phyloP scores from a whole-genome alignment of 2,329 filamentous ascomycete genomes.

The Capronia epimyces region DNA sequence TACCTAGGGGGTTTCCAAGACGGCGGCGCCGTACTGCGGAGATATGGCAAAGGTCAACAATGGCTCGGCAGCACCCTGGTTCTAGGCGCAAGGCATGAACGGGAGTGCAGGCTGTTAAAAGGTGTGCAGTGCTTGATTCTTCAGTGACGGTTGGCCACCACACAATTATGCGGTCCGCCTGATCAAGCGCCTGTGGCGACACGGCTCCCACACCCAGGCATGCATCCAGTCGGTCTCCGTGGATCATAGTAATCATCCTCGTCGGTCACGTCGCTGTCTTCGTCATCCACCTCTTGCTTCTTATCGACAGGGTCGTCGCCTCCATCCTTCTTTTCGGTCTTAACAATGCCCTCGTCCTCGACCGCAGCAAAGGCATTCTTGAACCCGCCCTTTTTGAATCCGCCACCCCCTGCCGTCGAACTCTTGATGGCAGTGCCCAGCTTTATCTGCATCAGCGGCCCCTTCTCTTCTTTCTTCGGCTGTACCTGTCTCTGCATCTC shows the following conservation, averaged over 20 bases:
- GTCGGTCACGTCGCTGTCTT: constrained; percentile 63
- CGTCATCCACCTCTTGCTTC: constrained; percentile 41
- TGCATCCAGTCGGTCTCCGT: constrained; percentile 48
- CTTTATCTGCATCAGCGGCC: constrained; percentile 38
- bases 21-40: too few species aligned
- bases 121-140: too few species aligned
- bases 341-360: constrained; percentile 29
- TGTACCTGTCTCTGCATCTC: constrained; percentile 37
- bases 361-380: constrained; percentile 62
- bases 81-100: too few species aligned
- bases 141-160: too few species aligned
- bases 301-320: constrained; percentile 38
- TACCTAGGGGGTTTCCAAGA: too few species aligned
- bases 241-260: constrained; percentile 56
- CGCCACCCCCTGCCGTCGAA: constrained; percentile 31
- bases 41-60: too few species aligned
- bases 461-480: constrained; percentile 41
- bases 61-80: too few species aligned
- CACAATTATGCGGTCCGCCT: too few species aligned
- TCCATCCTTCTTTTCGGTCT: constrained; percentile 40
- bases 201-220: constrained; percentile 32
- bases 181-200: constrained; percentile 8
- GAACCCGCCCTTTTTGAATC: constrained; percentile 76
- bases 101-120: too few species aligned
- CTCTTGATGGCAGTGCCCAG: constrained; percentile 35